Evolutionary conservation across 768 basidiomycete species (phyloP), one percentile per base, ranked within the genome.

Genomic region (Termitomyces sp.): DNA sequence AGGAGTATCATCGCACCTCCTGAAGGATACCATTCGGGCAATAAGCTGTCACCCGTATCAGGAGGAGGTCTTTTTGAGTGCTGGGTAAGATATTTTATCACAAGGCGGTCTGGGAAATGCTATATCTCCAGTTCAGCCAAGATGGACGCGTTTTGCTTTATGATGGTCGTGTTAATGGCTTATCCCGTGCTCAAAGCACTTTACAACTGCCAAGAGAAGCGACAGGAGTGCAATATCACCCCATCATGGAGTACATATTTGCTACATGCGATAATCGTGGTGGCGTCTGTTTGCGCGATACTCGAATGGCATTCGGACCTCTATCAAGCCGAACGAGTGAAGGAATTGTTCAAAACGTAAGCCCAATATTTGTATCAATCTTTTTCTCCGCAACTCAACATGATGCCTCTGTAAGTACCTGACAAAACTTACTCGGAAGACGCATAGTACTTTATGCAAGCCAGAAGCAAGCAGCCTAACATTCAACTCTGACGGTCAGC

Each of bases 221-320:
- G 54, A 86, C 86, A 0, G 80, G 82, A 41, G 80, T 86, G 5
- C 78, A 84, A 62, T 85, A 79, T 54, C 88, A 92, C 65, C 90
- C 90, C 13, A 65, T 60, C 32, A 82, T 86, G 75, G 82, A 86
- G 38, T 76, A 90, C 62, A 66, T 90, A 49, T 91, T 92, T 60
- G 79, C 79, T 5, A 87, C 85, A 3, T 81, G 84, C 56, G 86
- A 90, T 60, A 72, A 66, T 11, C 69, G 65, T 16, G 88, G 90
- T 4, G 69, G 71, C 24, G 84, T 90, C 3, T 83, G 78, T 62
- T 79, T 92, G 56, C 81, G 87, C 16, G 90, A 92, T 68, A 71
- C 73, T 16, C 76, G 90, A 13, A 90, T 90, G 86, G 81, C 87
- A 0, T 92, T 90, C 68, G 85, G 86, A 20, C 75, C 84, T 45